Base-by-base conservation (phyloP, 129 eudicot species). In the Heracleum sosnowskyi region DNA sequence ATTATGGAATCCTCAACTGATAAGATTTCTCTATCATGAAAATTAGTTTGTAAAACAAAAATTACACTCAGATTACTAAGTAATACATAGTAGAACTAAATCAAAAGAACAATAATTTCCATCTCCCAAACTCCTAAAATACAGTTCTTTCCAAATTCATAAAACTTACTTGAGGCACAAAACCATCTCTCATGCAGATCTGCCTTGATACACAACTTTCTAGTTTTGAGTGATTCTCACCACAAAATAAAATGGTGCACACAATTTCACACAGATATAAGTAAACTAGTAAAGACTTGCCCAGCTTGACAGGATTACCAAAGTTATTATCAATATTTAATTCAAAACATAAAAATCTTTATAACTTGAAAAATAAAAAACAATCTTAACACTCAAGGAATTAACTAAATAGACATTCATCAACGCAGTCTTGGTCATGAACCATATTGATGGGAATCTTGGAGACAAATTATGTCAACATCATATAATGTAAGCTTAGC, bases 401-500 rank as follows among this genome's bases (percentile, higher is more conserved):
- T 63, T 29, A 2, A 11, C 70, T 29, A 63, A 1, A 66, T 12
- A 16, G 3, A 31, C 35, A 31, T 11, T 33, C 39, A 13, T 29
- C 34, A 1, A 63, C 28, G 70, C 70, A 66, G 35, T 29, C 39
- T 16, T 28, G n/a, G 53, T 72, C 76, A 41, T 40, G 51, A 73
- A 73, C 26, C n/a, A 28, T 15, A n/a, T 42, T 7, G 57, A 28
- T 44, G 77, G 77, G 77, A 45, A 73, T 44, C 57, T 73, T 44
- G 77, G 77, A 73, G 60, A 73, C 77, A 73, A 44, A 42, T 8
- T 26, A 42, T 73, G 77, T 72, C 51, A 60, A 41, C 47, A 26
- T 31, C 35, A 18, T 39, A 4, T 26, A 12, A 24, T 20, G 45
- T n/a, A n/a, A n/a, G n/a, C 20, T 39, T 69, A 22, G 11, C n/a